phyloP scores from a whole-genome alignment of 805 yeast genomes.

The Starmerella khaoyaiensis region DNA sequence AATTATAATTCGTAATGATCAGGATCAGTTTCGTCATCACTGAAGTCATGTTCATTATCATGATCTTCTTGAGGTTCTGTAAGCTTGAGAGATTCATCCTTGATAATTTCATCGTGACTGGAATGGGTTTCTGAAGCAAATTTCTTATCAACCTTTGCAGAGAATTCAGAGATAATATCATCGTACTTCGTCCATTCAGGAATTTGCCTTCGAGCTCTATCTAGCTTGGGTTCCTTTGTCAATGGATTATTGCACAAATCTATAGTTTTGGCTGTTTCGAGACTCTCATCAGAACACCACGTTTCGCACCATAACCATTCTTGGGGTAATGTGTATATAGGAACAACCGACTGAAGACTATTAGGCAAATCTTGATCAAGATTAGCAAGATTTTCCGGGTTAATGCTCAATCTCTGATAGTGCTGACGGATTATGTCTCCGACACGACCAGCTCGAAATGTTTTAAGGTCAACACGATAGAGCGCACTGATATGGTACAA shows the following conservation, averaged over 20 bases:
- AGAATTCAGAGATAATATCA: slow-evolving; percentile 33
- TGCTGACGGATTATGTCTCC: slow-evolving; percentile 76
- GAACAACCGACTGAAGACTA: slow-evolving; percentile 55
- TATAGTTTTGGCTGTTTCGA: slow-evolving; percentile 56
- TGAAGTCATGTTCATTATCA: slow-evolving; percentile 2
- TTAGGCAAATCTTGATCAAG: slow-evolving; percentile 92
- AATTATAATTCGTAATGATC: not conserved
- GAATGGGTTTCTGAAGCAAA: not conserved
- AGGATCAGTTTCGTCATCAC: not conserved
- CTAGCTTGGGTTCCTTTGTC: slow-evolving; percentile 67
- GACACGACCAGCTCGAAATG: slow-evolving; percentile 50
- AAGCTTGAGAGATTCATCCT: not conserved
- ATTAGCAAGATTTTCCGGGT: slow-evolving; percentile 65
- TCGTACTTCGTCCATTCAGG: slow-evolving; percentile 70
- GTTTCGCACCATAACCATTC: slow-evolving; percentile 94
- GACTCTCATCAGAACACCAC: slow-evolving; percentile 63
- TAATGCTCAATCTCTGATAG: slow-evolving; percentile 69
- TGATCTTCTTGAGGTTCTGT: not conserved
- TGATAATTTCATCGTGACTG: not conserved
- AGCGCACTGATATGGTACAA: slow-evolving; percentile 77
- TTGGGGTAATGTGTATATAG: slow-evolving; percentile 59
- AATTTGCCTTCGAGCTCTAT: slow-evolving; percentile 58
- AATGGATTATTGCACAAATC: slow-evolving; percentile 77
- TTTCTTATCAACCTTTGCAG: slow-evolving; percentile 8
- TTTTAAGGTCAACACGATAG: slow-evolving; percentile 62